Conservation (phyloP, 2,329 filamentous ascomycete genomes). For the Xylariales sp. region DNA sequence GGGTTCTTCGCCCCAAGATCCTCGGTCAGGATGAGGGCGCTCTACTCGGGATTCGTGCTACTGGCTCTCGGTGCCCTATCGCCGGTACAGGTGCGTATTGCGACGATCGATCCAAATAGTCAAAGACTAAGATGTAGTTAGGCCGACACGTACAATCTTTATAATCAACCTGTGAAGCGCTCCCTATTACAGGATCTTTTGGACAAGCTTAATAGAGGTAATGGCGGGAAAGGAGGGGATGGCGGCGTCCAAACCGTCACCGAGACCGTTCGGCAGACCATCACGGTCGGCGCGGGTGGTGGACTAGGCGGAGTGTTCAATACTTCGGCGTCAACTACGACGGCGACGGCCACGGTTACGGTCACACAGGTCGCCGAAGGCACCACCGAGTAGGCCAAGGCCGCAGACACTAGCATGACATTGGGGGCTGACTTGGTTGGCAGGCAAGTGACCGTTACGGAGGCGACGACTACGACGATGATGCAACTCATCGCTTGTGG, state of each 20-base stretch:
- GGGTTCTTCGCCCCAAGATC: slow-evolving; percentile 17
- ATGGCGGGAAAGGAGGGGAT: background rate
- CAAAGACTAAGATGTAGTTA: slow-evolving; percentile 16
- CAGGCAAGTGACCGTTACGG: slow-evolving; percentile 40
- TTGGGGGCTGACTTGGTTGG: slow-evolving; percentile 16
- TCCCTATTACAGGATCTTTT: slow-evolving; percentile 25
- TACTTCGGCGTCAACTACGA: slow-evolving; percentile 20
- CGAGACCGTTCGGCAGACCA: slow-evolving; percentile 35
- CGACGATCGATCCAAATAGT: background rate
- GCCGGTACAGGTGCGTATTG: slow-evolving; percentile 34
- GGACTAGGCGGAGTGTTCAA: slow-evolving; percentile 22
- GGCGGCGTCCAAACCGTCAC: slow-evolving; percentile 23
- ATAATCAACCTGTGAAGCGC: slow-evolving; percentile 31
- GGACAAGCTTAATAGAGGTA: slow-evolving; percentile 12
- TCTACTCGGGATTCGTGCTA: slow-evolving; percentile 25
- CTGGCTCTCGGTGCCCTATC: slow-evolving; percentile 27
- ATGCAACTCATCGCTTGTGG: slow-evolving; percentile 49
- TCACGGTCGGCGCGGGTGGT: slow-evolving; percentile 33
- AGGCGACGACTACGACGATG: slow-evolving; percentile 45
- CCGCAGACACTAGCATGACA: slow-evolving; percentile 18
- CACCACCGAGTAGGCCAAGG: slow-evolving; percentile 25
- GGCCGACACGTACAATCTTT: slow-evolving; percentile 25
- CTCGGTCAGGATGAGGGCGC: slow-evolving; percentile 31
- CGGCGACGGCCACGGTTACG: slow-evolving; percentile 49
- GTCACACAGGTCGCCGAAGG: slow-evolving; percentile 50